Conservation (phyloP, 2,329 filamentous ascomycete species). For the Drechslera avenae region DNA sequence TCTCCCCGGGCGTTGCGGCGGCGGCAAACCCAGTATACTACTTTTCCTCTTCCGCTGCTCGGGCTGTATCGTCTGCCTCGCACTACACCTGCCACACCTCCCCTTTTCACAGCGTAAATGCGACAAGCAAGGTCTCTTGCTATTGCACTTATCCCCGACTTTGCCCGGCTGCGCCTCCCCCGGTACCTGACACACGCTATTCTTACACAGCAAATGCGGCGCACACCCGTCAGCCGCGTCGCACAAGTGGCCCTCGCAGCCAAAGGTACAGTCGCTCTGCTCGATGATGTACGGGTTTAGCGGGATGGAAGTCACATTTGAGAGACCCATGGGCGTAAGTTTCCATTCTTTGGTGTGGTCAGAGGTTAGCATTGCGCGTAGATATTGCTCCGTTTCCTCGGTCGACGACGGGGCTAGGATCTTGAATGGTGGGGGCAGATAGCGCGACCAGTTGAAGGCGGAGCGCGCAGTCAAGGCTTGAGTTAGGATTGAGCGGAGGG, state of each 20-base stretch:
- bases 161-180: slow-evolving; percentile 31
- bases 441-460: slow-evolving; percentile 40
- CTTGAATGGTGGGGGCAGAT: slow-evolving; percentile 27
- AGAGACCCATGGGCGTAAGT: slow-evolving; percentile 12
- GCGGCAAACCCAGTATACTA: background rate
- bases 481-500: slow-evolving; percentile 28
- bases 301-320: slow-evolving; percentile 23
- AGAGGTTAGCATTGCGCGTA: slow-evolving; percentile 3
- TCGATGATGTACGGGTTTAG: slow-evolving; percentile 41
- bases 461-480: slow-evolving; percentile 32
- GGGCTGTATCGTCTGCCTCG: slow-evolving; percentile 22
- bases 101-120: slow-evolving; percentile 32
- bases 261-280: slow-evolving; percentile 37
- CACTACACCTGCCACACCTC: slow-evolving; percentile 28
- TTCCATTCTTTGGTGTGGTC: slow-evolving; percentile 1
- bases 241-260: slow-evolving; percentile 41
- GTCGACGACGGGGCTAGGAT: background rate
- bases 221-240: slow-evolving; percentile 34
- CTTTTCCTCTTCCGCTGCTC: background rate
- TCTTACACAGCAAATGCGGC: slow-evolving; percentile 39
- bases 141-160: slow-evolving; percentile 32
- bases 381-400: slow-evolving; percentile 3
- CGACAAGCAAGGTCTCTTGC: slow-evolving; percentile 35
- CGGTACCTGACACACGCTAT: slow-evolving; percentile 36
- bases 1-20: slow-evolving; percentile 5